Percentiles rank a stretch among this genome's conserved stretches.
Evolutionary conservation across 2,329 filamentous ascomycete species (phyloP).

Genomic region (Emericellopsis cladophorae): DNA sequence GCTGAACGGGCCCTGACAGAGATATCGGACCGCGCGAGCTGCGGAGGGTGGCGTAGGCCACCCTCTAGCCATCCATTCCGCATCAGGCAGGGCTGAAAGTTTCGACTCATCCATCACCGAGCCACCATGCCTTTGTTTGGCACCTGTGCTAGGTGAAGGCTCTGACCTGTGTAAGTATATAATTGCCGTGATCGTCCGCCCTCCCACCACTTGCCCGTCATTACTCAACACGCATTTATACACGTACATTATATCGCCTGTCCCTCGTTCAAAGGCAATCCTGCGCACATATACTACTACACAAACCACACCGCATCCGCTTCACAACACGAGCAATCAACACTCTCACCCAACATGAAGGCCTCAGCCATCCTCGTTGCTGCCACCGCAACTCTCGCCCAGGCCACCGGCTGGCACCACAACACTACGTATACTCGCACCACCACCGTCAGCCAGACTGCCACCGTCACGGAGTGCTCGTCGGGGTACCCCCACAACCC

Average conservation of each 20-base stretch:
- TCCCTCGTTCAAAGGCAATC: neutral
- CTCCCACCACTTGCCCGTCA: no score
- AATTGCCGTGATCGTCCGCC: no score
- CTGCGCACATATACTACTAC: neutral
- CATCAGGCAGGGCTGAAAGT: no score
- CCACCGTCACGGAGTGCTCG: neutral
- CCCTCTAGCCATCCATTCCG: no score
- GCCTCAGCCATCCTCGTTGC: conserved; percentile 15
- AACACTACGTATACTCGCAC: conserved; percentile 5
- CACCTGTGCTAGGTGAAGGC: no score
- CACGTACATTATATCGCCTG: neutral
- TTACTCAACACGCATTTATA: no score
- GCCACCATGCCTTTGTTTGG: no score
- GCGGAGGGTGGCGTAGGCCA: no score
- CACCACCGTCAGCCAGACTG: conserved; percentile 7
- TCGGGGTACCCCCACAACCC: neutral
- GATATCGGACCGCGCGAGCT: no score
- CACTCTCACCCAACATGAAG: conserved; percentile 18
- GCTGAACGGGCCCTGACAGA: no score
- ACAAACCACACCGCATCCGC: neutral
- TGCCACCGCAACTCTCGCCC: conserved; percentile 20
- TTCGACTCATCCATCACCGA: no score
- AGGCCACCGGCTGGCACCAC: conserved; percentile 1
- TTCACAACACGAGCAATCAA: neutral
- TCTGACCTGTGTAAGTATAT: no score